phyloP scores from a whole-genome alignment of 805 yeast genomes.

The Ogataea salicorniae region DNA sequence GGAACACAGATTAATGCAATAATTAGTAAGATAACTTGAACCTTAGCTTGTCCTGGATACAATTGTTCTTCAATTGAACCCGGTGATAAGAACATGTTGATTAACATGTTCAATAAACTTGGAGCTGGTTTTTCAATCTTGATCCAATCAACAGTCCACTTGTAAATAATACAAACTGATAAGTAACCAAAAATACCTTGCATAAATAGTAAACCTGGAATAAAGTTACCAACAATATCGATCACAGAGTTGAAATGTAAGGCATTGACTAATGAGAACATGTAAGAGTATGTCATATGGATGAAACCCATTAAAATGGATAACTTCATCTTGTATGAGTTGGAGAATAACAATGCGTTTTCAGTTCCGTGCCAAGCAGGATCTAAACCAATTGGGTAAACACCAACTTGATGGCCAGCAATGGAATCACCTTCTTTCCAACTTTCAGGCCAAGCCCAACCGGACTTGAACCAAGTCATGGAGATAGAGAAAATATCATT shows the following conservation, averaged over 20 bases:
- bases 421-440: constrained; percentile 68
- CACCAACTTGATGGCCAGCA: constrained; percentile 60
- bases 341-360: constrained; percentile 81
- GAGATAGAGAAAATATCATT: constrained; percentile 92
- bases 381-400: constrained; percentile 83
- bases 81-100: constrained; percentile 92
- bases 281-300: constrained; percentile 89
- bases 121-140: constrained; percentile 78
- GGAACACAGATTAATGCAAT: constrained; percentile 91
- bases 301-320: constrained; percentile 90
- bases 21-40: constrained; percentile 67
- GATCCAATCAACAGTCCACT: constrained; percentile 93
- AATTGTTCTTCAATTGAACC: constrained; percentile 79
- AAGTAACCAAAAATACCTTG: constrained; percentile 94
- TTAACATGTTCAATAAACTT: constrained; percentile 88
- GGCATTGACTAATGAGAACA: constrained; percentile 81
- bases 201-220: constrained; percentile 93
- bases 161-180: constrained; percentile 79
- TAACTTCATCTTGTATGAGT: constrained; percentile 95
- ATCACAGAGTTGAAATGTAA: constrained; percentile 60
- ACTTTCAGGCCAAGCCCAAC: constrained; percentile 89
- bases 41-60: constrained; percentile 69
- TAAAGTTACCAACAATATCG: constrained; percentile 87
- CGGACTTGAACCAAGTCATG: constrained; percentile 79
- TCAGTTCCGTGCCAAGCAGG: constrained; percentile 98